These are phyloP conservation scores for Micractinium sp. DNA, from an alignment of 139 green algal species.

Conservation along the genomic window DNA sequence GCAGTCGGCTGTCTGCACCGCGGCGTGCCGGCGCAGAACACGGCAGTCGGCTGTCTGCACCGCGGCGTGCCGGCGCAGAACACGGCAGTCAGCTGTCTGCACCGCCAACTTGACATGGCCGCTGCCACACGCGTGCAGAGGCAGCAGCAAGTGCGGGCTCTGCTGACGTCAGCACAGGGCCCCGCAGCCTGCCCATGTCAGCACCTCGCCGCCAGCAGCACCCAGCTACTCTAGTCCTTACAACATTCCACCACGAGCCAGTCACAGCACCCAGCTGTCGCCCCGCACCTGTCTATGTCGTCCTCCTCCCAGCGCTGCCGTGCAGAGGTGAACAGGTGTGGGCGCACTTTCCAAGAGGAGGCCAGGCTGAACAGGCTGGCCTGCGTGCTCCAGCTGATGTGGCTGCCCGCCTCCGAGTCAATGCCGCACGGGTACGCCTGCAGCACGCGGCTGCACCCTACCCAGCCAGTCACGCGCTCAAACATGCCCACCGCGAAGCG, in stretches of 20 bases:
- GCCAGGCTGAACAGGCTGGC: slow-evolving; percentile 15
- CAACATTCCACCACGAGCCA: too few relatives aligned
- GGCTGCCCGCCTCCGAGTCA: slow-evolving; percentile 1
- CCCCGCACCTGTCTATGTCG: slow-evolving; percentile 26
- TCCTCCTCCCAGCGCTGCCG: slow-evolving; percentile 11
- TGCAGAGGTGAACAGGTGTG: slow-evolving; percentile 26
- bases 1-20: too few relatives aligned
- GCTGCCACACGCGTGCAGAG: too few relatives aligned
- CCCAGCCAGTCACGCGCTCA: neutral
- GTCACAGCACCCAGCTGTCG: neutral
- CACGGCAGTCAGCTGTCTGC: too few relatives aligned
- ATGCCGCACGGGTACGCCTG: neutral
- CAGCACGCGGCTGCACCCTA: slow-evolving; percentile 2
- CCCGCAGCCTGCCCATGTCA: too few relatives aligned
- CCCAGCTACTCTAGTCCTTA: too few relatives aligned
- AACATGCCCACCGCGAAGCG: slow-evolving; percentile 26
- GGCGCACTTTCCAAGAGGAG: slow-evolving; percentile 7
- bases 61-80: too few relatives aligned
- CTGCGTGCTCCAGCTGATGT: slow-evolving; percentile 11
- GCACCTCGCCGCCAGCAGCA: neutral
- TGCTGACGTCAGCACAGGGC: too few relatives aligned
- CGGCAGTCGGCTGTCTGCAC: too few relatives aligned
- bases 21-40: too few relatives aligned
- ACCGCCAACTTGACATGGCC: too few relatives aligned
- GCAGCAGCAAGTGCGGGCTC: too few relatives aligned